phyloP scores from a whole-genome alignment of 805 yeast species.

The Pichia pseudocactophila region DNA sequence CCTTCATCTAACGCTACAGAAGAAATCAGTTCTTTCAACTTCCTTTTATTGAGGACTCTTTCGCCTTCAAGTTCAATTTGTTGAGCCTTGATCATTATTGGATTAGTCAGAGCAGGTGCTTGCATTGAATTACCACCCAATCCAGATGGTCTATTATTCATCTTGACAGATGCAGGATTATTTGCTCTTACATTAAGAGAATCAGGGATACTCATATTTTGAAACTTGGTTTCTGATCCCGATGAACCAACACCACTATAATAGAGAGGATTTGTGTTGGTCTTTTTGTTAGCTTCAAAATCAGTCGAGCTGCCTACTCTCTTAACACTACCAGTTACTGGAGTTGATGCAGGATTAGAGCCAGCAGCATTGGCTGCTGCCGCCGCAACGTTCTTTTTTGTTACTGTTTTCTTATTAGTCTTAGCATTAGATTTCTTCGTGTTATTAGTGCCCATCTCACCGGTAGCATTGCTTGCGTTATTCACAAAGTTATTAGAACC shows the following conservation, averaged over 20 bases:
- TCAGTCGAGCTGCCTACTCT: slow-evolving; percentile 9
- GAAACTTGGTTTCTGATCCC: slow-evolving; percentile 33
- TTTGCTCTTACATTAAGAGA: slow-evolving; percentile 59
- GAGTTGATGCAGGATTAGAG: not conserved
- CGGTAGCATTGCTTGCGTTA: not conserved
- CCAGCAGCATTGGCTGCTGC: not conserved
- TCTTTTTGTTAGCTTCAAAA: not conserved
- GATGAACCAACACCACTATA: not conserved
- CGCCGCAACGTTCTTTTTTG: slow-evolving; percentile 18
- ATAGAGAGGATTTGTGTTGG: not conserved
- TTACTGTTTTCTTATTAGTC: slow-evolving; percentile 14
- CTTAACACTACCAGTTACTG: not conserved
- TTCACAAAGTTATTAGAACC: not conserved
- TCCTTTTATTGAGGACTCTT: slow-evolving; percentile 80
- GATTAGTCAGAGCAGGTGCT: slow-evolving; percentile 64
- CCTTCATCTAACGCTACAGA: slow-evolving; percentile 81
- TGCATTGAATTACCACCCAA: slow-evolving; percentile 75
- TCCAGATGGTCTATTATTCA: slow-evolving; percentile 68
- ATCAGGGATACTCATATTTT: slow-evolving; percentile 65
- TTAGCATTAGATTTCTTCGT: slow-evolving; percentile 6
- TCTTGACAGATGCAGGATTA: slow-evolving; percentile 51
- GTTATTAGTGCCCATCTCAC: not conserved
- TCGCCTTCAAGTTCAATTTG: slow-evolving; percentile 76
- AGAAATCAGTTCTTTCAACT: slow-evolving; percentile 77
- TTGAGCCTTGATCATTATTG: slow-evolving; percentile 67